These are phyloP conservation scores for Nyctanthes arbortristis DNA, from an alignment of 257 asterid species.

Conservation along the genomic window DNA sequence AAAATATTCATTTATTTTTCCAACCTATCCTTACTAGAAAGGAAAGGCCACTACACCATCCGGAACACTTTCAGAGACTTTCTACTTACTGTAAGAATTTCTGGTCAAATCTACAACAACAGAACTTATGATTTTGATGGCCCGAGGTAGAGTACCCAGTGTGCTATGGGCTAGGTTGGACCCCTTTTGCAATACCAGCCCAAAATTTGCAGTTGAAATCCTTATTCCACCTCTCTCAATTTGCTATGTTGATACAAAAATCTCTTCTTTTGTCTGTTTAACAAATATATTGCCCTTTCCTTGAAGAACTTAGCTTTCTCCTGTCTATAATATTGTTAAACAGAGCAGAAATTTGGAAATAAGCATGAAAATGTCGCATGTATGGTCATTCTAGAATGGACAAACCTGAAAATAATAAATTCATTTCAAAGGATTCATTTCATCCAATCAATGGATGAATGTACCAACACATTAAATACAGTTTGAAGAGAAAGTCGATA, in stretches of 20 bases:
- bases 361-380: neutral
- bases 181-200: neutral
- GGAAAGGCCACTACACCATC: neutral
- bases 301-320: neutral
- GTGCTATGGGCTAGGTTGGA: neutral
- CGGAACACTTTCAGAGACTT: neutral
- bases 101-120: neutral
- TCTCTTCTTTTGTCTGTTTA: neutral
- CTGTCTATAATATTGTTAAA: neutral
- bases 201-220: neutral
- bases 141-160: constrained; percentile 3
- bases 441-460: neutral
- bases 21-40: neutral
- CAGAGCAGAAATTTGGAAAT: neutral
- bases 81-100: neutral
- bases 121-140: constrained; percentile 7
- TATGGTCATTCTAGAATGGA: neutral
- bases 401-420: neutral
- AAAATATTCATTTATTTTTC: neutral
- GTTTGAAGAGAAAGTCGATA: neutral
- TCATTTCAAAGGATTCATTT: too few species aligned
- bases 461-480: neutral
- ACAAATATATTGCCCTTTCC: neutral
- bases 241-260: neutral
- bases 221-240: neutral